Base-by-base conservation (phyloP, 2,329 filamentous ascomycete genomes). In the Metarhizium humberi region DNA sequence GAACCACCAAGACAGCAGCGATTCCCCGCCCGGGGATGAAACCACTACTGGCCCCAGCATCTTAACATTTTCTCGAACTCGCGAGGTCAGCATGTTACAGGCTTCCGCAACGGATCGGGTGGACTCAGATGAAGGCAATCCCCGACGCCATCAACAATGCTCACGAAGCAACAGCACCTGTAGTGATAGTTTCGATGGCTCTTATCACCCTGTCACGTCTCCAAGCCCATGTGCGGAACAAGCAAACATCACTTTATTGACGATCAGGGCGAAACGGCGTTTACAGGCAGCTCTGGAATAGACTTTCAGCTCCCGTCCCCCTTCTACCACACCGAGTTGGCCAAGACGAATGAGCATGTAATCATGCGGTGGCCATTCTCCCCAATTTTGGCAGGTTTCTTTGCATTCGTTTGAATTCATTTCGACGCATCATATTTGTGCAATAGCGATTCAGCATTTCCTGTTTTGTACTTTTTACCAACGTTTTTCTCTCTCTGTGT, bases 361-460 rank as follows among this genome's bases (percentile, higher is more conserved):
- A 53, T 13, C 32, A 8, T 7, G 20, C 6, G 4, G 16, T 11
- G 25, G 16, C 40, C 20, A 25, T 45, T 40, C 16, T n/a, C 13
- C 13, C 6, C n/a, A 40, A 11, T 38, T 16, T 36, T 18, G 2
- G 40, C 40, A 50, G 8, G 6, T 47, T 13, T 46, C 34, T 14
- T 18, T 50, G 42, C 49, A 25, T 51, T 47, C 47, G 25, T 50
- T 50, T 43, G 45, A 25, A 45, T 45, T 36, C 42, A 14, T 38
- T 38, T 53, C 60, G 53, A 62, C 52, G 55, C 55, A 53, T 52
- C 57, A 51, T 57, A 59, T 53, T 50, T 57, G 34, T 53, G 57
- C 32, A 63, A 55, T 52, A 50, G 55, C 55, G 55, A 47, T 50
- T 43, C 51, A 56, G 54, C 50, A 62, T 56, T 58, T 49, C 60